A percentile compares a stretch with the other conserved stretches of the same genome.
Evolutionary conservation across 202 grass and related monocot species (phyloP).

Genomic region (Zizania palustris): DNA sequence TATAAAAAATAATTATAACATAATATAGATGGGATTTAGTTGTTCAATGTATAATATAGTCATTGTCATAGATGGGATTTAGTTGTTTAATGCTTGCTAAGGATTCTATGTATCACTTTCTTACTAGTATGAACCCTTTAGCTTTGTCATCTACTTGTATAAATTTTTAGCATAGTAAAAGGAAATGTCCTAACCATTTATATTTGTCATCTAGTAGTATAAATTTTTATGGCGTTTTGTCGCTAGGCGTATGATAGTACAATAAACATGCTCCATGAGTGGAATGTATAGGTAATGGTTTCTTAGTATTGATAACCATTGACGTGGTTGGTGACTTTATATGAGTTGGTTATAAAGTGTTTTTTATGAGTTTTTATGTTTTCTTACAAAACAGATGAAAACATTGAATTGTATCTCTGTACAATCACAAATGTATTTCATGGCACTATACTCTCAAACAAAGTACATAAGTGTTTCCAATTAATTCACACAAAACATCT

Average conservation of each 20-base stretch:
- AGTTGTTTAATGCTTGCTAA: too few species aligned
- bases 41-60: too few species aligned
- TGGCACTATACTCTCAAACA: neutral
- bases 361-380: neutral
- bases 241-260: neutral
- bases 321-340: neutral
- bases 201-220: too few species aligned
- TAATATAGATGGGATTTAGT: too few species aligned
- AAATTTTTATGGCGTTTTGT: neutral
- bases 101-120: too few species aligned
- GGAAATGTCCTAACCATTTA: neutral
- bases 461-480: neutral
- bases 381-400: neutral
- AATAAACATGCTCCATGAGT: too few species aligned
- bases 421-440: neutral
- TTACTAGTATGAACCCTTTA: too few species aligned
- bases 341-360: neutral
- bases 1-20: too few species aligned
- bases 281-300: neutral
- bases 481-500: neutral
- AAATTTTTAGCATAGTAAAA: neutral
- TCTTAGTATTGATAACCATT: neutral
- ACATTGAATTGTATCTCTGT: neutral
- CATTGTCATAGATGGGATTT: too few species aligned
- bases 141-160: too few species aligned